These are phyloP conservation scores for Dothideomycetidae sp. DNA, from an alignment of 2,329 filamentous ascomycete species.

Conservation along the genomic window DNA sequence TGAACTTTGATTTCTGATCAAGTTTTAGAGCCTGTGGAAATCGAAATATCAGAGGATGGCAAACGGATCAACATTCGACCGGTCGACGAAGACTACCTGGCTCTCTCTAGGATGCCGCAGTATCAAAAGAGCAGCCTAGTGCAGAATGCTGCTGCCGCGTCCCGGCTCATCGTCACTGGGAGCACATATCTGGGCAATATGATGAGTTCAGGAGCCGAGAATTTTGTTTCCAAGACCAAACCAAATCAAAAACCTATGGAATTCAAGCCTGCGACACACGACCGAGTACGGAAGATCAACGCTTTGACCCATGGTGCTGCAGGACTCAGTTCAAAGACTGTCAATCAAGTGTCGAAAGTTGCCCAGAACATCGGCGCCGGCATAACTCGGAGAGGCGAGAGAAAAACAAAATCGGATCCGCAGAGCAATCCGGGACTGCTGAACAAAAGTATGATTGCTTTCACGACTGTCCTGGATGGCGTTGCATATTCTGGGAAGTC, in stretches of 20 bases:
- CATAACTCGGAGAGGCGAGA: conserved; percentile 48
- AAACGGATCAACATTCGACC: conserved; percentile 55
- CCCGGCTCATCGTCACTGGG: conserved; percentile 79
- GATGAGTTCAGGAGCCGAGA: conserved; percentile 63
- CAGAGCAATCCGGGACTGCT: conserved; percentile 79
- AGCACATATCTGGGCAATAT: conserved; percentile 66
- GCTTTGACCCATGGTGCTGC: conserved; percentile 70
- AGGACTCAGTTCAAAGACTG: conserved; percentile 67
- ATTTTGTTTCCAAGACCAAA: conserved; percentile 65
- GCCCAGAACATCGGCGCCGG: conserved; percentile 82
- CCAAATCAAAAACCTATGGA: conserved; percentile 69
- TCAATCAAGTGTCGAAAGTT: conserved; percentile 66
- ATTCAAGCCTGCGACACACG: conserved; percentile 73
- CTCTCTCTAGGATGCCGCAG: conserved; percentile 71
- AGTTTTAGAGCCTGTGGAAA: conserved; percentile 58
- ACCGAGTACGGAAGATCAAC: conserved; percentile 76
- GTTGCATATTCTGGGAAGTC: conserved; percentile 76
- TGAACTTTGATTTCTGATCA: conserved; percentile 15
- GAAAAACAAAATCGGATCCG: conserved; percentile 46
- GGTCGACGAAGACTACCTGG: conserved; percentile 55
- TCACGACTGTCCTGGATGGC: conserved; percentile 85
- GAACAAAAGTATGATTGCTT: conserved; percentile 94
- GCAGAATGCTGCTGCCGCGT: conserved; percentile 73
- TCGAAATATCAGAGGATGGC: conserved; percentile 56
- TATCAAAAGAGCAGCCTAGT: conserved; percentile 81